Base-by-base conservation (phyloP, 768 basidiomycete genomes). In the Amanita phalloides region DNA sequence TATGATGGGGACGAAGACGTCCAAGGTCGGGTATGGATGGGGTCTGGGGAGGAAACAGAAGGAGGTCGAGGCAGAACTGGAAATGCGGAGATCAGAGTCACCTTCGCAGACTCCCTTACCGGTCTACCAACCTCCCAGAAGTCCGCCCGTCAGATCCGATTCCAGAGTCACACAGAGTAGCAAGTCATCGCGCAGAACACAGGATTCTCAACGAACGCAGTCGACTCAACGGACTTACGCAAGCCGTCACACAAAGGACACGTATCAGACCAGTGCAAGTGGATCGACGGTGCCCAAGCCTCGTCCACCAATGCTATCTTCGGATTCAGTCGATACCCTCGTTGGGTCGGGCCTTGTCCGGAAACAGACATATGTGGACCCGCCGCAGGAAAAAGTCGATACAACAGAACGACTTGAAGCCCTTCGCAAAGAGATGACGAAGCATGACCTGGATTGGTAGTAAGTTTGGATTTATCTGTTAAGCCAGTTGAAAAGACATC, bases 391-490 rank as follows among this genome's bases (percentile, higher is more conserved):
- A 53, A 71, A 64, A 36, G 67, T 74, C 0, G 84, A 88, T 60
- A 86, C 86, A 0, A 65, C 69, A 2, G 76, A 77, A 44, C 70
- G 81, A 45, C 64, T 90, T 39, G 75, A 77, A 4, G 78, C 80
- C 32, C 62, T 90, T 54, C 74, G 86, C 38, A 77, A 74, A 42
- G 63, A 79, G 49, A 87, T 90, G 86, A 48, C 57, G 14, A 84
- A 82, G 60, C 80, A 86, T 49, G 72, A 70, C 45, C 66, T 89
- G 50, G 84, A 88, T 61, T 87, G 81, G 59, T 90, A 89, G 86
- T 89, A 60, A 65, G 84, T 75, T 20, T 3, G 14, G 36, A 9
- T 43, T 56, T 23, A 9, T n/a, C 53, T 28, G 26, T 49, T 35
- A 28, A 33, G 17, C 17, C 26, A 44, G 38, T 53, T 50, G 30